Evolutionary conservation across 2,329 filamentous ascomycete genomes (phyloP), one percentile per base, ranked within the genome.

Genomic region (Chrysosporium queenslandicum): DNA sequence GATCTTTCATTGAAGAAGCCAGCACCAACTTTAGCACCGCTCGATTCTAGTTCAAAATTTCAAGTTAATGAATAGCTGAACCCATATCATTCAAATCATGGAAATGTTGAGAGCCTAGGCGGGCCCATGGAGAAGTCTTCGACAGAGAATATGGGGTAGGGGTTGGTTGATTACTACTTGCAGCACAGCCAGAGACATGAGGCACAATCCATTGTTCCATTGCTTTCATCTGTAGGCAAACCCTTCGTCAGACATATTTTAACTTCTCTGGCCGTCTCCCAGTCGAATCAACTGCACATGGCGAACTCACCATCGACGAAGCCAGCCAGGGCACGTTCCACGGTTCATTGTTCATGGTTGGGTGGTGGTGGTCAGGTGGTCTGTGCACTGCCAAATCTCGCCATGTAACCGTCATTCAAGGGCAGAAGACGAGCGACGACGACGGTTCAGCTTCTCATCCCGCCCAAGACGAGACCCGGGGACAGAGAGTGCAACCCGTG

Each of bases 331-430:
- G 46, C 30, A 37, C 32, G 32, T 48, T 25, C 46, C 46, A 27
- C 20, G 18, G 46, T 39, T 39, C 46, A 48, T 37, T 39, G 46
- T 48, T 37, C 27, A 4, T 29, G 5, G 9, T 29, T 9, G 5
- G 9, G 4, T 29, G 27, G 4, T 29, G 41, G 27, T 23, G 46
- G 46, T 48, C 34, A 48, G 36, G 36, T 50, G 47, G 47, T 16
- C 47, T 23, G 47, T 50, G 47, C 47, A 7, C 23, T 42, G 37
- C 47, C 32, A 20, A 37, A 29, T 37, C 47, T 42, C 47, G 36
- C 37, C 47, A 50, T 42, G 47, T 42, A 34, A 37, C 47, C 47
- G 47, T 42, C 47, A 49, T 49, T n/a, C 25, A 40, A 39, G 37
- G 18, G 37, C 37, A 12, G 27, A 12, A 30, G 14, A 20, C 5